Conservation (phyloP, 2,329 filamentous ascomycete species). For the Fusarium transvaalense region DNA sequence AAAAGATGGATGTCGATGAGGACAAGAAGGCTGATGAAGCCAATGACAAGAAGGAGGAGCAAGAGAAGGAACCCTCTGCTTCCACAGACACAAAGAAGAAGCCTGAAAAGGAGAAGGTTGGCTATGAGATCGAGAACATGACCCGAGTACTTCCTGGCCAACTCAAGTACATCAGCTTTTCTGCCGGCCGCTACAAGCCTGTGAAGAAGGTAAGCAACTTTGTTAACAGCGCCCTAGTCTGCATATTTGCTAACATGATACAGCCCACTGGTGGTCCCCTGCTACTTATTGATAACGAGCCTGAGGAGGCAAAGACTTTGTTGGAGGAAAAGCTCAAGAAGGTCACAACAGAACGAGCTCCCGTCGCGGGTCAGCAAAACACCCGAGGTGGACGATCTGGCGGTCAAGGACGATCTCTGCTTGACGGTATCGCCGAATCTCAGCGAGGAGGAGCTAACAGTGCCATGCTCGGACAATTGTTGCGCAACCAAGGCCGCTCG, state of each 20-base stretch:
- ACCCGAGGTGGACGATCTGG: conserved; percentile 52
- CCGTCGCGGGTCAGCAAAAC: conserved; percentile 61
- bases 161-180: conserved; percentile 95
- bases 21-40: conserved; percentile 66
- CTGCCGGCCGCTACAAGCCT: conserved; percentile 89
- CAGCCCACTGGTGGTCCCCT: conserved; percentile 94
- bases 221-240: neutral
- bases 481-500: conserved; percentile 56
- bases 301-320: conserved; percentile 80
- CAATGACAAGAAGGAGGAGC: conserved; percentile 73
- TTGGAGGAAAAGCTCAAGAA: conserved; percentile 96
- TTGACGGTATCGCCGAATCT: conserved; percentile 54
- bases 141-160: conserved; percentile 91
- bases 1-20: conserved; percentile 91
- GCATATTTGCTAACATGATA: conserved; percentile 41
- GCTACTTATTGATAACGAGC: conserved; percentile 86
- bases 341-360: conserved; percentile 71
- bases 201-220: conserved; percentile 78
- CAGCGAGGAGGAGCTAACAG: conserved; percentile 50
- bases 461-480: conserved; percentile 58
- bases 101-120: conserved; percentile 93
- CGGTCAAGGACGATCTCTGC: conserved; percentile 50
- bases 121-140: conserved; percentile 97
- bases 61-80: conserved; percentile 68
- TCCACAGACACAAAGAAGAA: conserved; percentile 82